Conservation (phyloP, 2,329 filamentous ascomycete genomes). For the Clonostachys chloroleuca region DNA sequence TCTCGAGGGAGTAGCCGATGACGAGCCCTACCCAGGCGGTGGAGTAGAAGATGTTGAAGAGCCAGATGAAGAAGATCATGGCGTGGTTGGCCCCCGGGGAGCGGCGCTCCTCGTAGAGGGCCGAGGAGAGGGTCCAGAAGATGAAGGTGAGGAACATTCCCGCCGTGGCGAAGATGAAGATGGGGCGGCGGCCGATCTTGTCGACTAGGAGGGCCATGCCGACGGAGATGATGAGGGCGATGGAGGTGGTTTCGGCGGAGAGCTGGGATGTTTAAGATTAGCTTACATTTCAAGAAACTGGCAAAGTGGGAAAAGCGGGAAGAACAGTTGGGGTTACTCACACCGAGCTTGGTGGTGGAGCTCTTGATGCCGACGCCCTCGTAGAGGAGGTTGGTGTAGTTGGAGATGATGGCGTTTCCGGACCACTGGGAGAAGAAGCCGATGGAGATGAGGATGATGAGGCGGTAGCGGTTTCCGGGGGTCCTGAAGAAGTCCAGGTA, state of each 20-base stretch:
- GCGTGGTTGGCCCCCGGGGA: constrained; percentile 35
- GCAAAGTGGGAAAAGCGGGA: not conserved
- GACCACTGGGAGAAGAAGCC: constrained; percentile 62
- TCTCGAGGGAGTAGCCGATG: constrained; percentile 14
- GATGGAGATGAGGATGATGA: constrained; percentile 56
- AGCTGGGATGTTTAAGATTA: constrained; percentile 5
- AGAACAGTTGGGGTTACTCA: constrained; percentile 11
- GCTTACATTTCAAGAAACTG: too few species aligned
- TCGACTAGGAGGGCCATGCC: constrained; percentile 38
- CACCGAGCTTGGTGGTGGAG: constrained; percentile 43
- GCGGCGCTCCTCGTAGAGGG: constrained; percentile 31
- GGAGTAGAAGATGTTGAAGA: constrained; percentile 26
- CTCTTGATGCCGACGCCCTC: constrained; percentile 49
- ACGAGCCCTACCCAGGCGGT: constrained; percentile 16
- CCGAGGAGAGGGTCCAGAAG: constrained; percentile 41
- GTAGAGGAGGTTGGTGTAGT: constrained; percentile 59
- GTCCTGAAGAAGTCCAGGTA: constrained; percentile 58
- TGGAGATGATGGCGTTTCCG: constrained; percentile 59
- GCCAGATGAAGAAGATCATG: constrained; percentile 48
- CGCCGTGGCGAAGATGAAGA: constrained; percentile 37
- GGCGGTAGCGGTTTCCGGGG: constrained; percentile 57
- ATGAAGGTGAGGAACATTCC: constrained; percentile 36
- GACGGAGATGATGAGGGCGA: constrained; percentile 50
- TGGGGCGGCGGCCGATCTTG: constrained; percentile 38
- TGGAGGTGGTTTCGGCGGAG: constrained; percentile 47